These are phyloP conservation scores for Mycena olivaceomarginata DNA, from an alignment of 768 basidiomycete species.

Conservation along the genomic window DNA sequence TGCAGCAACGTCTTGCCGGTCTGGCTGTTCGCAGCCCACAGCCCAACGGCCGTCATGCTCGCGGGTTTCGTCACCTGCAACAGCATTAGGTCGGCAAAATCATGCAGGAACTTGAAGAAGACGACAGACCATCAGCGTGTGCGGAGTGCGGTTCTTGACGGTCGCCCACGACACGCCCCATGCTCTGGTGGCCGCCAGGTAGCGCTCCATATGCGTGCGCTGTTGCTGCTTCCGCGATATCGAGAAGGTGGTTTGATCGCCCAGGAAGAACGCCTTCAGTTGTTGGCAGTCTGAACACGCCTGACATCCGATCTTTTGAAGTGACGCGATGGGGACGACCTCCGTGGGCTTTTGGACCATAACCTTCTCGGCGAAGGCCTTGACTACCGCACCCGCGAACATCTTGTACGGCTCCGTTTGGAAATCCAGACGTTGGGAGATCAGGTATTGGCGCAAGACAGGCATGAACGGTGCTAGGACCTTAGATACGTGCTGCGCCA, in stretches of 20 bases:
- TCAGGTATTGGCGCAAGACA: constrained; percentile 30
- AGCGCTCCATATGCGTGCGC: constrained; percentile 41
- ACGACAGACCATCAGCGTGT: constrained; percentile 37
- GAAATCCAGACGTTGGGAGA: constrained; percentile 10
- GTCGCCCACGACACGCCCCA: constrained; percentile 40
- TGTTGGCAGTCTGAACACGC: constrained; percentile 33
- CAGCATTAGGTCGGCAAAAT: too few relatives aligned
- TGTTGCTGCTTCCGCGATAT: constrained; percentile 16
- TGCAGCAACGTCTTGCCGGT: constrained; percentile 29
- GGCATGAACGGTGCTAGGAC: constrained; percentile 41
- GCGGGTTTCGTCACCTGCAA: constrained; percentile 43
- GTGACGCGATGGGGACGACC: constrained; percentile 21
- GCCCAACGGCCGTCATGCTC: constrained; percentile 39
- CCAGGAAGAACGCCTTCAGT: constrained; percentile 36
- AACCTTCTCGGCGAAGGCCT: constrained; percentile 35
- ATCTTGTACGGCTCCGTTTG: constrained; percentile 33
- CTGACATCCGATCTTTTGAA: constrained; percentile 28
- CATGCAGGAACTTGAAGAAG: too few relatives aligned
- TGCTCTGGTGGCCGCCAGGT: neutral
- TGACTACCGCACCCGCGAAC: constrained; percentile 40
- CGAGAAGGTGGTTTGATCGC: neutral
- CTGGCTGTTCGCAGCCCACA: constrained; percentile 38
- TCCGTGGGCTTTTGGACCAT: constrained; percentile 38
- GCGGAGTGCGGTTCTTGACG: constrained; percentile 24
- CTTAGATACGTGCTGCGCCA: constrained; percentile 27